These are phyloP conservation scores for Monilinia fructigena DNA, from an alignment of 2,329 filamentous ascomycete genomes.

Conservation along the genomic window DNA sequence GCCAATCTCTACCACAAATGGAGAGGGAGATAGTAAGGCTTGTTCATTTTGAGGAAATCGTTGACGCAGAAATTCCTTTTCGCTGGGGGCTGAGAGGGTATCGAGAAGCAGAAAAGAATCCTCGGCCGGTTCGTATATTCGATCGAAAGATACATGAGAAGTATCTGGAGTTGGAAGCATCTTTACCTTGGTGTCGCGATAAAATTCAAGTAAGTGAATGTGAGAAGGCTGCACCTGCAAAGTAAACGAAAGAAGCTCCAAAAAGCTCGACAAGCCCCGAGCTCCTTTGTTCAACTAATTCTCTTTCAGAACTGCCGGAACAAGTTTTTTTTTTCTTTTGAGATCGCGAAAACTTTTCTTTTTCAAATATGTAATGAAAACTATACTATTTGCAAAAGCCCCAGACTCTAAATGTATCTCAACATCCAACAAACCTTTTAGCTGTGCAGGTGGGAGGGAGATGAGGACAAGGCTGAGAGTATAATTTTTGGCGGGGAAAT, in stretches of 20 bases:
- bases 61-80: constrained; percentile 35
- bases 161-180: constrained; percentile 96
- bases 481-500: constrained; percentile 19
- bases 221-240: constrained; percentile 6
- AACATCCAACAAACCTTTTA: not conserved
- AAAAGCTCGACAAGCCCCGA: not conserved
- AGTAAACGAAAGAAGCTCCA: not conserved
- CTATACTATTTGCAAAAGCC: not conserved
- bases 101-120: constrained; percentile 94
- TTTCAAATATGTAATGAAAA: not conserved
- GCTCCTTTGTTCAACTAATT: not conserved
- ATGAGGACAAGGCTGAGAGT: constrained; percentile 23
- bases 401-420: not conserved
- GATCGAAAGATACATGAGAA: constrained; percentile 82
- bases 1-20: constrained; percentile 80
- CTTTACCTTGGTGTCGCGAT: not conserved
- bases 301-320: not conserved
- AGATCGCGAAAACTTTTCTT: not conserved
- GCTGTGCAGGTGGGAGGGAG: not conserved
- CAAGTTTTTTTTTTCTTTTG: not conserved
- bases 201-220: not conserved
- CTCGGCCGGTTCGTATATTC: constrained; percentile 92
- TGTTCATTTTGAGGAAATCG: constrained; percentile 25
- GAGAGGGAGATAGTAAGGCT: constrained; percentile 43
- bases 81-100: constrained; percentile 66